Evolutionary conservation across 441 rosid genomes (phyloP).

Genomic region (Croton laevigatus): DNA sequence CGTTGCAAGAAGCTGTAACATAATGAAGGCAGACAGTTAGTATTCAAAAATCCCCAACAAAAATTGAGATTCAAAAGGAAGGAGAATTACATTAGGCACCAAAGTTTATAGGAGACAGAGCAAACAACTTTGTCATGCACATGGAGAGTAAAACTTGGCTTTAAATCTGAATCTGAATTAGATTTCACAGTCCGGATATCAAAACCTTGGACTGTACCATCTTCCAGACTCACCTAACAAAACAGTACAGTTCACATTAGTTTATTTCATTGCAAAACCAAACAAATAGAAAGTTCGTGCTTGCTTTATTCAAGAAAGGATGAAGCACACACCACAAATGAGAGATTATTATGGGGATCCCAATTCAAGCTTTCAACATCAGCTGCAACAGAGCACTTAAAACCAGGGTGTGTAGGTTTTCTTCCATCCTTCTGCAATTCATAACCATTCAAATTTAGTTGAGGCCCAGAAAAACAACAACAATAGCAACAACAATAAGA

Average conservation of each 20-base stretch:
- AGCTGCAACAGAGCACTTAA: conserved; percentile 68
- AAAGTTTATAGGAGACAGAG: conserved; percentile 46
- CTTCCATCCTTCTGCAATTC: conserved; percentile 77
- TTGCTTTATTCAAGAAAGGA: conserved; percentile 9
- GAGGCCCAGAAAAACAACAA: conserved; percentile 15
- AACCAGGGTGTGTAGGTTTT: conserved; percentile 69
- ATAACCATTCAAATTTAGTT: conserved; percentile 8
- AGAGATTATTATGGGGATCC: conserved; percentile 80
- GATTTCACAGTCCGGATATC: conserved; percentile 65
- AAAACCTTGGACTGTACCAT: conserved; percentile 86
- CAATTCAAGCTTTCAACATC: conserved; percentile 91
- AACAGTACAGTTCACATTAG: conserved; percentile 6
- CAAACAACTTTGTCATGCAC: conserved; percentile 84
- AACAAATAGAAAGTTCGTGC: background rate
- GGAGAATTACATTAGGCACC: conserved; percentile 31
- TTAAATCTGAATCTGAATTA: conserved; percentile 42
- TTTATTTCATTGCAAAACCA: background rate
- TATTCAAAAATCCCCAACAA: background rate
- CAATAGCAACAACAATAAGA: conserved; percentile 21
- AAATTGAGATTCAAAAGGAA: too few species aligned
- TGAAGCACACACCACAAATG: conserved; percentile 68
- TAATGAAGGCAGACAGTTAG: background rate
- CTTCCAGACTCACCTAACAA: conserved; percentile 71
- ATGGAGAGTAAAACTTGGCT: conserved; percentile 68
- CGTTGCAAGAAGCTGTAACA: conserved; percentile 46